Percentiles rank a stretch among this genome's conserved stretches.
phyloP scores from a whole-genome alignment of 257 asterid species.

The Datura wrightii region DNA sequence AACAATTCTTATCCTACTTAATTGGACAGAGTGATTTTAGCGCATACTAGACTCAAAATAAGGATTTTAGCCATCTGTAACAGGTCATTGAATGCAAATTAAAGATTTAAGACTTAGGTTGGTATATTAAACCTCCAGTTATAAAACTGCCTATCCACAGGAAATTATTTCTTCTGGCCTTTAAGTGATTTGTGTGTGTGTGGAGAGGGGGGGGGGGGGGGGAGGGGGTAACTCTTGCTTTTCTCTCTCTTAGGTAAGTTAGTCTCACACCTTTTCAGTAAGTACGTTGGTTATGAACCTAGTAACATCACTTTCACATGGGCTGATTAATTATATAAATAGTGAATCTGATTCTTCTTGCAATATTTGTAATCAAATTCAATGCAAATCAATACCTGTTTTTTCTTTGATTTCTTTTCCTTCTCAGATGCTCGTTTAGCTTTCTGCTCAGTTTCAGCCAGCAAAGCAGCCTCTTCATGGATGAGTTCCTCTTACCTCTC shows the following conservation, averaged over 20 bases:
- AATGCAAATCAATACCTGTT: slow-evolving; percentile 53
- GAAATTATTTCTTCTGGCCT: neutral
- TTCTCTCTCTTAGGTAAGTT: slow-evolving; percentile 14
- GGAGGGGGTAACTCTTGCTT: neutral
- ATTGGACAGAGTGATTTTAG: neutral
- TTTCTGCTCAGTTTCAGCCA: slow-evolving; percentile 71
- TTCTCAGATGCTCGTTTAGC: slow-evolving; percentile 65
- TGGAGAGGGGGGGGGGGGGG: neutral
- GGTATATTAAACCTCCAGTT: neutral
- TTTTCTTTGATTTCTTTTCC: slow-evolving; percentile 73
- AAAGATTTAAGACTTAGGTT: neutral
- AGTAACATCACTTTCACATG: neutral
- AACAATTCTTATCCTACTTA: slow-evolving; percentile 12
- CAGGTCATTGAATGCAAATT: slow-evolving; percentile 12
- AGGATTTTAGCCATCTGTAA: neutral
- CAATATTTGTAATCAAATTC: slow-evolving; percentile 8
- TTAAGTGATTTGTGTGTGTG: neutral
- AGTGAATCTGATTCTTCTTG: neutral
- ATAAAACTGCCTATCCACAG: neutral
- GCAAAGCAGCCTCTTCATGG: slow-evolving; percentile 93
- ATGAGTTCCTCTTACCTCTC: slow-evolving; percentile 95
- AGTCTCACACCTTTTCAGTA: neutral
- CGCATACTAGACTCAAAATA: neutral
- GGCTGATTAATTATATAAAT: neutral
- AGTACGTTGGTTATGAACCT: slow-evolving; percentile 8